Base-by-base conservation (phyloP, 148 eudicot genomes). In the Diospyros kaki region DNA sequence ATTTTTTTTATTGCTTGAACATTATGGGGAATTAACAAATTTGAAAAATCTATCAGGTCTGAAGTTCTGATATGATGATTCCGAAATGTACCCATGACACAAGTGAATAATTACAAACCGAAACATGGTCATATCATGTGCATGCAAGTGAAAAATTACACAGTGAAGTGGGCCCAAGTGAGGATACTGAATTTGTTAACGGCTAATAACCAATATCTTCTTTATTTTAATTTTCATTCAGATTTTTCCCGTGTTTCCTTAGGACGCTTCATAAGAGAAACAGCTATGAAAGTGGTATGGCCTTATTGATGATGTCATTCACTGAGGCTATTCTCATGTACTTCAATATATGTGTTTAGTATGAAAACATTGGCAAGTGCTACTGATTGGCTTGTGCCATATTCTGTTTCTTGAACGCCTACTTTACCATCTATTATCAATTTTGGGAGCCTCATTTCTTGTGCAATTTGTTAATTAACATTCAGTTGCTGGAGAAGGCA, bases 401-500 rank as follows among this genome's bases (percentile, higher is more conserved):
- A 17, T 4, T 43, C 52, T n/a, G 50, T 9, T 54, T 61, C 9
- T 39, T 56, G 28, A 28, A 28, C 28, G 28, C 28, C 11, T 8
- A 56, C 4, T 41, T 17, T 17, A 9, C 28, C 61, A 58, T 7
- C 43, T 53, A n/a, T 53, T 77, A 54, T 64, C 54, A 60, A 3
- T 51, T 39, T 39, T 28, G 6, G 7, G 28, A 18, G 38, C 54
- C 48, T 71, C 61, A 28, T 70, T 58, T 52, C 28, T 38, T 44
- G 69, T 39, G 64, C n/a, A 54, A 71, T 15, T 9, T 58, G 10
- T 38, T 79, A 3, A 6, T 76, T 74, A 58, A 81, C 65, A 40
- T 73, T 51, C 82, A 95, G 99, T 75, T 95, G 71, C 81, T 93
- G 71, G 86, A 88, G 81, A 90, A 86, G 81, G 94, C 89, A 70